Conservation (phyloP, 2,329 filamentous ascomycete genomes). For the Sporothrix brunneoviolacea region DNA sequence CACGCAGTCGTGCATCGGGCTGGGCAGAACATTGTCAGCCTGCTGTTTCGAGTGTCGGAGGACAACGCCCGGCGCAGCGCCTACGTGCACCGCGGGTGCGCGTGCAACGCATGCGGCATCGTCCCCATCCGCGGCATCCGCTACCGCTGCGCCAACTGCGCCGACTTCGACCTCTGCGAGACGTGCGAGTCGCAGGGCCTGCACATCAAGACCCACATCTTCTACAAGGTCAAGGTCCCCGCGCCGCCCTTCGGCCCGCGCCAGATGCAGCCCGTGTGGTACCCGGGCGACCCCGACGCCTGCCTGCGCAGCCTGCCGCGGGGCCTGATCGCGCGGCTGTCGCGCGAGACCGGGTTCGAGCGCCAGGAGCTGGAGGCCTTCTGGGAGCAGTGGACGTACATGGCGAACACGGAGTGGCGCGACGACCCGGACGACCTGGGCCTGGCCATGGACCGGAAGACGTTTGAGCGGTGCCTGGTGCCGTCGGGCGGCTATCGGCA, state of each 20-base stretch:
- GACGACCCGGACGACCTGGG: constrained; percentile 71
- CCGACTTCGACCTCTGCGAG: constrained; percentile 93
- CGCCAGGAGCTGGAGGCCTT: constrained; percentile 83
- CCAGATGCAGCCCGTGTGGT: constrained; percentile 77
- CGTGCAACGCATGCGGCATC: constrained; percentile 82
- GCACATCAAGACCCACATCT: constrained; percentile 87
- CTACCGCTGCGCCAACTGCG: constrained; percentile 90
- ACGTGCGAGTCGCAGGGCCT: constrained; percentile 74
- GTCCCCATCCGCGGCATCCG: constrained; percentile 86
- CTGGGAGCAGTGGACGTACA: constrained; percentile 95
- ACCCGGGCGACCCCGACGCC: constrained; percentile 75
- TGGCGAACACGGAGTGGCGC: constrained; percentile 79
- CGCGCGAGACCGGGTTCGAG: constrained; percentile 70
- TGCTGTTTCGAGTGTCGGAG: constrained; percentile 88
- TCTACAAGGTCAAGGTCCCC: constrained; percentile 91
- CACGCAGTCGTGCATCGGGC: constrained; percentile 40
- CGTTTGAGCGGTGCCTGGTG: constrained; percentile 85
- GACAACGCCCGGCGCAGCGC: constrained; percentile 83
- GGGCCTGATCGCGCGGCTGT: constrained; percentile 59
- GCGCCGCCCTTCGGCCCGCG: constrained; percentile 76
- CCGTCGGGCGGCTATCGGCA: constrained; percentile 75
- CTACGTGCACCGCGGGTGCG: constrained; percentile 86
- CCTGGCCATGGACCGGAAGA: constrained; percentile 83
- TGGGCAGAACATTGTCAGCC: constrained; percentile 74
- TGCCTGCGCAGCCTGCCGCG: constrained; percentile 62